These are phyloP conservation scores for Anacardium occidentale DNA, from an alignment of 345 rosid species.

Conservation along the genomic window DNA sequence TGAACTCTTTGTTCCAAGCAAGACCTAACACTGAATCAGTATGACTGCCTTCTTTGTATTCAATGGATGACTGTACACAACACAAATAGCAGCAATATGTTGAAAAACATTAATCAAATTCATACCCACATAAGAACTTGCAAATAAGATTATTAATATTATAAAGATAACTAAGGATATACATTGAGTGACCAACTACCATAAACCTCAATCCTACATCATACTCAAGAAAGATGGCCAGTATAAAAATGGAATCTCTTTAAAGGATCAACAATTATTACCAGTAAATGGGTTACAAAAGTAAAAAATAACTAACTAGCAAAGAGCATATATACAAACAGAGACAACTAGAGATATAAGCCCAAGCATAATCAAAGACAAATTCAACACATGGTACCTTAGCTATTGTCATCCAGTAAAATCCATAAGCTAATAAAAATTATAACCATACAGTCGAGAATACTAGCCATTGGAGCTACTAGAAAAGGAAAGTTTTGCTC, in stretches of 20 bases:
- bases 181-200: background rate
- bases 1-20: conserved; percentile 93
- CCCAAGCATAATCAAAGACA: background rate
- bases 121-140: background rate
- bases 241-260: background rate
- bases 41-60: conserved; percentile 85
- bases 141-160: background rate
- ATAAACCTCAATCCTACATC: too few relatives aligned
- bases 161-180: background rate
- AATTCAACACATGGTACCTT: background rate
- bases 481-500: background rate
- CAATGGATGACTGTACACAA: conserved; percentile 37
- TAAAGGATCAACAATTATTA: background rate
- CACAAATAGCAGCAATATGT: conserved; percentile 8
- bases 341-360: too few relatives aligned
- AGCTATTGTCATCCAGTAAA: background rate
- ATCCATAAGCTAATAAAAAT: background rate
- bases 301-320: too few relatives aligned
- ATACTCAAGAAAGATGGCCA: background rate
- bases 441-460: background rate
- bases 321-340: background rate
- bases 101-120: background rate
- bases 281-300: background rate
- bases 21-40: conserved; percentile 90
- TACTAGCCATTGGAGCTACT: background rate